Percentiles rank a stretch among this genome's conserved stretches.
Evolutionary conservation across 345 rosid species (phyloP).

Genomic region (Hypericum perforatum): DNA sequence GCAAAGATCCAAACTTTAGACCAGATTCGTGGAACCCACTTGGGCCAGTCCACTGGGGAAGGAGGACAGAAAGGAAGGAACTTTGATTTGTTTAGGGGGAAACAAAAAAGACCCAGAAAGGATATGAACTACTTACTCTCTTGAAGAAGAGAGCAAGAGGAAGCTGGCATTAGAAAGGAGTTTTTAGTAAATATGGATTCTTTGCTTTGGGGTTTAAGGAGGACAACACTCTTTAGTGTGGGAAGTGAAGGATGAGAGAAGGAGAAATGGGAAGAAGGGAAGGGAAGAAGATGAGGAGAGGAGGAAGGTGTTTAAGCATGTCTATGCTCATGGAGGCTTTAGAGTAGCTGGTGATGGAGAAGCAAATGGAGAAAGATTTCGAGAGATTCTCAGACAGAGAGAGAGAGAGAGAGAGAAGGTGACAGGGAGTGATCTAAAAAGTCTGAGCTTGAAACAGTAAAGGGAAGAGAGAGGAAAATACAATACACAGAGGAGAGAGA

Average conservation of each 20-base stretch:
- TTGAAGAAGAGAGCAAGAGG: constrained; percentile 33
- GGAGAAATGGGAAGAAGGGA: constrained; percentile 2
- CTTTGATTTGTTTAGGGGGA: no score
- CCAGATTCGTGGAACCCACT: no score
- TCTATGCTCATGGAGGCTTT: no score
- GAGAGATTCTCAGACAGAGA: background rate
- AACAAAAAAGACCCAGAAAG: background rate
- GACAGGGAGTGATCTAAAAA: constrained; percentile 29
- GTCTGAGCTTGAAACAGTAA: constrained; percentile 32
- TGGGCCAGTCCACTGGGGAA: no score
- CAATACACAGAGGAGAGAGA: constrained; percentile 17
- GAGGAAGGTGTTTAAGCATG: no score
- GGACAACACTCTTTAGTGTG: constrained; percentile 27
- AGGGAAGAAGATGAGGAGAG: background rate
- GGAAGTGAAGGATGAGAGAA: constrained; percentile 5
- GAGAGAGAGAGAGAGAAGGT: constrained; percentile 13
- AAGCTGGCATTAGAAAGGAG: constrained; percentile 24
- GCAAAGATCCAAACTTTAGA: no score
- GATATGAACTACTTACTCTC: constrained; percentile 27
- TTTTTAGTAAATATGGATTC: background rate
- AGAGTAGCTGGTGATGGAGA: no score
- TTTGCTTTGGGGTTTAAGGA: constrained; percentile 5
- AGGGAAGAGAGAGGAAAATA: constrained; percentile 11
- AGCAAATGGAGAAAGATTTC: no score
- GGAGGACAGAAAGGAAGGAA: no score